phyloP scores from a whole-genome alignment of 805 yeast genomes.

The Candida sakaeoensis region DNA sequence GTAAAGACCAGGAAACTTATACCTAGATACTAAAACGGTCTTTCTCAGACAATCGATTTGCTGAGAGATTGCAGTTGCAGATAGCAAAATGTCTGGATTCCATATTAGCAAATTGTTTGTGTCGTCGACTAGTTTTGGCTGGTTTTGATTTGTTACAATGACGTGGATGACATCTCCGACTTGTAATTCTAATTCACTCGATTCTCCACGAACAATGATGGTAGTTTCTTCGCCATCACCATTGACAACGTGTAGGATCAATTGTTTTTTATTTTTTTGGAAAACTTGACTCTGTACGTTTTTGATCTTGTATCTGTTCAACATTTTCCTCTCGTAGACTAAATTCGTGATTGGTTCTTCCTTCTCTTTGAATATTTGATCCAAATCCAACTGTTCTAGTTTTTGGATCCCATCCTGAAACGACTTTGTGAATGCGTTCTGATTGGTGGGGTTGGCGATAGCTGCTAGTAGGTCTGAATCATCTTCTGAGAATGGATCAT shows the following conservation, averaged over 20 bases:
- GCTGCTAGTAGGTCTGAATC: constrained; percentile 11
- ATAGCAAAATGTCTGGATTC: constrained; percentile 77
- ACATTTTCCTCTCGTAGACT: constrained; percentile 34
- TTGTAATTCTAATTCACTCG: constrained; percentile 48
- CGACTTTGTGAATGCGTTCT: constrained; percentile 8
- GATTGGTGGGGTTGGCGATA: not conserved
- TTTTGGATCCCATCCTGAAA: constrained; percentile 13
- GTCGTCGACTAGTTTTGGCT: constrained; percentile 49
- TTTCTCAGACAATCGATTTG: constrained; percentile 71
- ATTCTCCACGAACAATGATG: constrained; percentile 58
- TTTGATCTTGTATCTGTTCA: constrained; percentile 47
- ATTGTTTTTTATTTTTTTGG: constrained; percentile 33
- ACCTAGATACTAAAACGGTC: constrained; percentile 55
- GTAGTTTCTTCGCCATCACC: constrained; percentile 27
- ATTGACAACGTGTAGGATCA: constrained; percentile 51
- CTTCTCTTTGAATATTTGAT: constrained; percentile 3
- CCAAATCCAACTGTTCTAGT: constrained; percentile 11
- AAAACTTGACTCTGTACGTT: constrained; percentile 19
- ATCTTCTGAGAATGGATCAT: constrained; percentile 21
- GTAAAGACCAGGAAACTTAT: constrained; percentile 61
- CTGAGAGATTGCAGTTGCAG: constrained; percentile 80
- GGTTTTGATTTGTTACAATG: constrained; percentile 41
- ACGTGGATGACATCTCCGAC: constrained; percentile 60
- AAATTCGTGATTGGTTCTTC: constrained; percentile 5
- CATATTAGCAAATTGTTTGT: constrained; percentile 63